Evolutionary conservation across 2,329 filamentous ascomycete genomes (phyloP), one percentile per base, ranked within the genome.

Genomic region (Lecanicillium sp.): DNA sequence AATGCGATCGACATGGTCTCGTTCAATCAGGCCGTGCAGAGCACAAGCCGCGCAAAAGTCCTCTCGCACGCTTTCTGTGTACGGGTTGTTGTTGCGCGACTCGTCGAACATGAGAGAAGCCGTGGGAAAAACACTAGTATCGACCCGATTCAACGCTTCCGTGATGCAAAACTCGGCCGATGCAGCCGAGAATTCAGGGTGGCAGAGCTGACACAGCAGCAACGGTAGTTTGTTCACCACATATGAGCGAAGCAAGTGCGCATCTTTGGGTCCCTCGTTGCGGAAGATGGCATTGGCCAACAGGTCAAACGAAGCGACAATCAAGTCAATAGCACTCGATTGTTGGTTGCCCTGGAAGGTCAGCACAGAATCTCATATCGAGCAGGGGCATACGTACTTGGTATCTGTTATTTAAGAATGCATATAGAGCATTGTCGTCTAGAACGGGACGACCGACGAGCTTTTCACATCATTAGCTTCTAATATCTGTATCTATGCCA

Each of bases 31-130:
- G 1, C 83, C 82, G 63, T 97, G 90, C 32, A 96, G 74, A 47
- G 87, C 88, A 61, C 93, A 98, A 1, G 91, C 84, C 54, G 94
- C 93, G 33, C 95, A 79, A 55, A 97, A 97, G 52, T 96, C 78
- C 50, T 81, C 77, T 14, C 78, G 70, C 9, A 79, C 76, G 35
- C 73, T 78, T 49, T 81, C 77, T 0, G 78, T 79, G 49, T 79
- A 76, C 0, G 73, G 73, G 49, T 75, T 79, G 50, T 71, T 75
- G 51, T 70, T 76, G 72, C 67, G 86, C 19, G 70, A 72, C 46
- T 77, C 74, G 49, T 78, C 73, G 56, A 81, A 81, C 73, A 81
- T 79, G 39, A 72, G 69, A 2, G 77, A 78, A 3, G 79, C 66
- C 1, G 76, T 79, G 0, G 78, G 77, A 52, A 81, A 95, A 1